Evolutionary conservation across 2,329 filamentous ascomycete species (phyloP).

Genomic region (Dryadomyces quercivorus): DNA sequence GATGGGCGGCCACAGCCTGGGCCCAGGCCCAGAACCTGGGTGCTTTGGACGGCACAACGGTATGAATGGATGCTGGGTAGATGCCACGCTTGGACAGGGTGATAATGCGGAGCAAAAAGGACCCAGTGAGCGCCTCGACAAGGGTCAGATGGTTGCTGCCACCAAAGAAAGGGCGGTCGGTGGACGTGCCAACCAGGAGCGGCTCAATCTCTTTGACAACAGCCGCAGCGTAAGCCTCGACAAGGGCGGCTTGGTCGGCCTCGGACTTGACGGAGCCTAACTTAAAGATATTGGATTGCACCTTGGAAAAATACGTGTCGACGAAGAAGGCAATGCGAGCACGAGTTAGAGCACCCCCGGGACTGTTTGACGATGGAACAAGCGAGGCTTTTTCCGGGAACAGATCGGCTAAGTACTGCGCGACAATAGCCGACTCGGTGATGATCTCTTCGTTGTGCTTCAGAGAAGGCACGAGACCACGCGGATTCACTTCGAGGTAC

Average conservation of each 20-base stretch:
- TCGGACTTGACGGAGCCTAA: slow-evolving; percentile 31
- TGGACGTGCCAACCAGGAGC: slow-evolving; percentile 33
- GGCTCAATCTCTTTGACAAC: slow-evolving; percentile 64
- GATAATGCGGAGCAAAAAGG: slow-evolving; percentile 53
- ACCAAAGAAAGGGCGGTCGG: slow-evolving; percentile 45
- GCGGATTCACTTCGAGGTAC: slow-evolving; percentile 68
- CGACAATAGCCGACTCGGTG: slow-evolving; percentile 61
- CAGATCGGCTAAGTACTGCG: slow-evolving; percentile 57
- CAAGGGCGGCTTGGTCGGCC: slow-evolving; percentile 35
- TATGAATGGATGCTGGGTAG: slow-evolving; percentile 24
- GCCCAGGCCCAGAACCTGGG: slow-evolving; percentile 61
- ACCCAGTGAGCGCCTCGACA: slow-evolving; percentile 59
- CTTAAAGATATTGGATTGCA: slow-evolving; percentile 34
- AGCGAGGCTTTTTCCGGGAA: slow-evolving; percentile 44
- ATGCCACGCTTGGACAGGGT: slow-evolving; percentile 40
- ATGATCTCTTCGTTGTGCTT: slow-evolving; percentile 56
- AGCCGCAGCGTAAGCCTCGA: slow-evolving; percentile 37
- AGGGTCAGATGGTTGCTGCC: slow-evolving; percentile 54
- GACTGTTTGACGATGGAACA: slow-evolving; percentile 39
- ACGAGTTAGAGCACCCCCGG: slow-evolving; percentile 45
- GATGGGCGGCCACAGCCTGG: slow-evolving; percentile 42
- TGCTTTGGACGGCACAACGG: slow-evolving; percentile 32
- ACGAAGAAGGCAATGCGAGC: slow-evolving; percentile 60
- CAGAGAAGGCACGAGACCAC: slow-evolving; percentile 63
- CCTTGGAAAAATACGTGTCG: slow-evolving; percentile 17